Evolutionary conservation across 2,329 filamentous ascomycete species (phyloP), one percentile per base, ranked within the genome.

Genomic region (Tolypocladium tropicale): DNA sequence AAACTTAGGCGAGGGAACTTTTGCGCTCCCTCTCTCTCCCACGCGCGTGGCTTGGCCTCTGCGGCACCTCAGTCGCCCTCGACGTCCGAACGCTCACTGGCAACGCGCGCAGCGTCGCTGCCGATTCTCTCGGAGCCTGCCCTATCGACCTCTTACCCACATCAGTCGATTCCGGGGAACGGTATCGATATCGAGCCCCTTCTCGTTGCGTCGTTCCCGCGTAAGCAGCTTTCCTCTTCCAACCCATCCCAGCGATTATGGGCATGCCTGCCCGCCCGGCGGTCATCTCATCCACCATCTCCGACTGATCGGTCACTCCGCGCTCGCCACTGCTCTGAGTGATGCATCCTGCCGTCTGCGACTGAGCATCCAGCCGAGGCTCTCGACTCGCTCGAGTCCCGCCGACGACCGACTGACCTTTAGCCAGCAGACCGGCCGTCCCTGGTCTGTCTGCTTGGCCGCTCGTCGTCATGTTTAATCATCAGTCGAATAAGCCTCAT

Each of bases 1-100:
- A 62, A 69, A 68, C 53, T 63, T 70, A 67, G 65, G 65, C 69
- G 65, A 72, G 60, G 70, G 69, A 69, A 72, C 70, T 73, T 72
- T 72, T 72, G 70, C 69, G 68, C 65, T 55, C 37, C 65, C 65
- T 63, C 61, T 64, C 67, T 64, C 65, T 65, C 64, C 64, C 21
- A 9, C 64, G 62, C 67, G 61, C 62, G 66, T 67, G 64, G 64
- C 69, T 70, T 70, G 70, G 64, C 66, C 59, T 64, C 61, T 64
- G 55, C 50, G 60, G 57, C 59, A 59, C 59, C 53, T 52, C 55
- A 34, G 46, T 46, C 48, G 50, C 21, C 52, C n/a, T 53, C 30
- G 52, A 33, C 46, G 21, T 50, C 46, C 28, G 51, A 53, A n/a
- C n/a, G n/a, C n/a, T n/a, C 34, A 51, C 43, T 52, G 48, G 33